These are phyloP conservation scores for Luffa acutangula DNA, from an alignment of 306 rosid species.

Conservation along the genomic window DNA sequence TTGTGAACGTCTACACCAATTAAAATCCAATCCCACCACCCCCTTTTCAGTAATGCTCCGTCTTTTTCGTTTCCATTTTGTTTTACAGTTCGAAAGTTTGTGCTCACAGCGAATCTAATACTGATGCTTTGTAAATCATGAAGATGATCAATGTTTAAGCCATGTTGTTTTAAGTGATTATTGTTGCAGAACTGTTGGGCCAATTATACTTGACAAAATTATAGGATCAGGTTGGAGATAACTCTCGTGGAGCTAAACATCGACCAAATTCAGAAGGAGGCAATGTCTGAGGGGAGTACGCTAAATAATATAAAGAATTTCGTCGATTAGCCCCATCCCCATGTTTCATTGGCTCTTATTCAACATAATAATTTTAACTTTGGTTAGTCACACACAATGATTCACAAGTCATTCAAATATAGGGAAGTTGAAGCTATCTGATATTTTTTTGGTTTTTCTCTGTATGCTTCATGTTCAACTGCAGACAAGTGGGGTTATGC, in stretches of 20 bases:
- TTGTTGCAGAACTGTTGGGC: background rate
- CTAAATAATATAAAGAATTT: background rate
- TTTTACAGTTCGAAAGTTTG: background rate
- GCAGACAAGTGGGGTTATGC: slow-evolving; percentile 10
- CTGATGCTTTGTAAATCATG: background rate
- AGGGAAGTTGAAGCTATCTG: slow-evolving; percentile 5
- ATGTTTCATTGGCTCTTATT: background rate
- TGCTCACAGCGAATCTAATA: background rate
- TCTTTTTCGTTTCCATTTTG: background rate
- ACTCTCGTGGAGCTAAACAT: background rate
- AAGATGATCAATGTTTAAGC: background rate
- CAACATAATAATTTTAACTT: background rate
- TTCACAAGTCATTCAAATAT: slow-evolving; percentile 2
- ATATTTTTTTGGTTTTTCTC: slow-evolving; percentile 2
- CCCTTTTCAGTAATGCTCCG: background rate
- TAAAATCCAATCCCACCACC: background rate
- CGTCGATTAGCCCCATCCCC: background rate
- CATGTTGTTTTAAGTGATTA: background rate
- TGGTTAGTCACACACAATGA: background rate
- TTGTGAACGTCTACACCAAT: background rate
- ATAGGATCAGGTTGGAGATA: slow-evolving; percentile 1
- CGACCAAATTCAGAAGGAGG: background rate
- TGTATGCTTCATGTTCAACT: slow-evolving; percentile 8
- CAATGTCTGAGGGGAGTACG: background rate
- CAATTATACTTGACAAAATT: background rate